Evolutionary conservation across 2,329 filamentous ascomycete species (phyloP).

Genomic region (Anthostomella pinea): DNA sequence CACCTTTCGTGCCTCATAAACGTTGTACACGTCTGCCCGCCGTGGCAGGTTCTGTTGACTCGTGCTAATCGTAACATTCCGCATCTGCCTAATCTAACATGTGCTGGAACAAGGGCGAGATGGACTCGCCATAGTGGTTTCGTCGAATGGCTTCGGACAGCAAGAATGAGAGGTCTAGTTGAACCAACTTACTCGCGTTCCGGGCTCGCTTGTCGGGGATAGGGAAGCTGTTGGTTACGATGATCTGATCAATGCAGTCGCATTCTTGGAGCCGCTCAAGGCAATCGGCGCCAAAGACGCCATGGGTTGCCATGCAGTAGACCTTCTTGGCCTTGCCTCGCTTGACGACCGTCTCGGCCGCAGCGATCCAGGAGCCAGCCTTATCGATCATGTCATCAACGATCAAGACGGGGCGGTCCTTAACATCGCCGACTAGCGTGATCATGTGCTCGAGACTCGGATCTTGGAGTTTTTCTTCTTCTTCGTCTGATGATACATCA

Average conservation of each 20-base stretch:
- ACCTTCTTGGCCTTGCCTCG: slow-evolving; percentile 87
- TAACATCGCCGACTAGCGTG: slow-evolving; percentile 94
- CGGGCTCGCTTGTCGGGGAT: slow-evolving; percentile 72
- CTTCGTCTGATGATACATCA: slow-evolving; percentile 80
- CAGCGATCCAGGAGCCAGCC: slow-evolving; percentile 93
- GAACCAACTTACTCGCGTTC: slow-evolving; percentile 76
- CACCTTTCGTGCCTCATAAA: slow-evolving; percentile 25
- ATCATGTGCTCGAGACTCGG: slow-evolving; percentile 88
- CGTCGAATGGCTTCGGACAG: slow-evolving; percentile 89
- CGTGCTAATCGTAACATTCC: slow-evolving; percentile 10
- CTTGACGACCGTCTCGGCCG: slow-evolving; percentile 94
- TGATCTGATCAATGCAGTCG: slow-evolving; percentile 88
- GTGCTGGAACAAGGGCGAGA: slow-evolving; percentile 67
- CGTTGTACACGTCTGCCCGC: too few species aligned
- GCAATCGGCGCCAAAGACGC: slow-evolving; percentile 86
- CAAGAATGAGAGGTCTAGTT: slow-evolving; percentile 85
- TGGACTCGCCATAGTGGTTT: slow-evolving; percentile 93
- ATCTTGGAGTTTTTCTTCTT: slow-evolving; percentile 83
- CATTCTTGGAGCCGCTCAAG: slow-evolving; percentile 88
- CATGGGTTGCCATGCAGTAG: slow-evolving; percentile 96
- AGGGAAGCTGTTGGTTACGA: slow-evolving; percentile 97
- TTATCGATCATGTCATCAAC: slow-evolving; percentile 99
- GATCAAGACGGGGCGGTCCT: slow-evolving; percentile 83
- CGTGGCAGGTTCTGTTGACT: too few species aligned
- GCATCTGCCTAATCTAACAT: slow-evolving; percentile 48